Evolutionary conservation across 805 yeast genomes (phyloP).

Genomic region (Yarrowia hollandica): DNA sequence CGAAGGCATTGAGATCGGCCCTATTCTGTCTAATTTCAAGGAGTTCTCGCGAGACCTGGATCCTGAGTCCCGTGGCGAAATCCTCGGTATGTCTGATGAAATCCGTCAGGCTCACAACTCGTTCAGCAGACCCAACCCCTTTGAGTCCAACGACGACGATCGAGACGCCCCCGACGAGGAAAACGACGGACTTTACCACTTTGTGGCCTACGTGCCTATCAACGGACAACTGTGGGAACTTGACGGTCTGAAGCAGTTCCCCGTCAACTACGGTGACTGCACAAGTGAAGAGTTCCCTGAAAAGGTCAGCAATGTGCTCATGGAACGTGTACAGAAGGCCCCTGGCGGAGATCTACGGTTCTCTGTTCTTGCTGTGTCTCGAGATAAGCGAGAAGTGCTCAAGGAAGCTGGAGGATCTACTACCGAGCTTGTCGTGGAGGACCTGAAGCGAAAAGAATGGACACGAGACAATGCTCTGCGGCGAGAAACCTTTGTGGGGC

Average conservation of each 20-base stretch:
- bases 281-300: slow-evolving; percentile 46
- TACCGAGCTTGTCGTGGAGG: slow-evolving; percentile 44
- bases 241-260: slow-evolving; percentile 59
- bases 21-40: slow-evolving; percentile 50
- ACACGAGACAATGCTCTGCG: slow-evolving; percentile 55
- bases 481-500: slow-evolving; percentile 54
- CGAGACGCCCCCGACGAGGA: slow-evolving; percentile 38
- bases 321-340: slow-evolving; percentile 50
- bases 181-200: slow-evolving; percentile 60
- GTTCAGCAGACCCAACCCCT: slow-evolving; percentile 55
- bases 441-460: slow-evolving; percentile 54
- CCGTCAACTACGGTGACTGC: slow-evolving; percentile 55
- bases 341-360: slow-evolving; percentile 54
- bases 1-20: slow-evolving; percentile 49
- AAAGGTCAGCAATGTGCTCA: slow-evolving; percentile 48
- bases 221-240: slow-evolving; percentile 56
- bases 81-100: slow-evolving; percentile 57
- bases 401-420: slow-evolving; percentile 45
- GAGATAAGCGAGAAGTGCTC: slow-evolving; percentile 49
- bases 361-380: slow-evolving; percentile 55
- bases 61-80: slow-evolving; percentile 59
- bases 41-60: slow-evolving; percentile 56
- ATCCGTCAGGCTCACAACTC: slow-evolving; percentile 62
- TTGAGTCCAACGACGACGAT: slow-evolving; percentile 36
- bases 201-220: slow-evolving; percentile 53